Evolutionary conservation across 148 eudicot species (phyloP).

Genomic region (Beta vulgaris): DNA sequence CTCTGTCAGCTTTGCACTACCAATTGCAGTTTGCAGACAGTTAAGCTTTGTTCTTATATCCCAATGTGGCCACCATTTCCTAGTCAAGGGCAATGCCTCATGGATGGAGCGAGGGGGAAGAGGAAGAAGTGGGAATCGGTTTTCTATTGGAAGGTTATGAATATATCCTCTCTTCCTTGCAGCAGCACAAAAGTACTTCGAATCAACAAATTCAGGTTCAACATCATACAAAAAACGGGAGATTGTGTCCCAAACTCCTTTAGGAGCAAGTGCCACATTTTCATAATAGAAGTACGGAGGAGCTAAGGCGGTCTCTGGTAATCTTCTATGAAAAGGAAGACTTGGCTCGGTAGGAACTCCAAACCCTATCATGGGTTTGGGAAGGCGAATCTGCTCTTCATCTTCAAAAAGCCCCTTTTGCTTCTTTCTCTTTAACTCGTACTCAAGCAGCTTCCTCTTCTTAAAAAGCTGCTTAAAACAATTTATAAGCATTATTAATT

Average conservation of each 20-base stretch:
- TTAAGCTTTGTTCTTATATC: constrained; percentile 64
- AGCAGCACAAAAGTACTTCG: constrained; percentile 75
- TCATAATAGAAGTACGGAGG: constrained; percentile 89
- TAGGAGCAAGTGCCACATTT: constrained; percentile 89
- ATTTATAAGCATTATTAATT: not conserved
- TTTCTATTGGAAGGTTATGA: constrained; percentile 69
- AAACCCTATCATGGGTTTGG: constrained; percentile 89
- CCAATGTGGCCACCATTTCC: constrained; percentile 89
- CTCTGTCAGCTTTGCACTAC: constrained; percentile 67
- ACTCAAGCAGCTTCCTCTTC: constrained; percentile 48
- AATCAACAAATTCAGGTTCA: constrained; percentile 87
- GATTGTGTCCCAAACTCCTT: constrained; percentile 90
- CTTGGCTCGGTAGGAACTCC: constrained; percentile 54
- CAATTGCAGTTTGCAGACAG: constrained; percentile 78
- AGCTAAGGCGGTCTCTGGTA: constrained; percentile 62
- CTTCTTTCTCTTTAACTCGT: constrained; percentile 33
- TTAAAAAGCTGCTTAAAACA: constrained; percentile 20
- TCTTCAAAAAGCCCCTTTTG: constrained; percentile 34
- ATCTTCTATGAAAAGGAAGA: constrained; percentile 32
- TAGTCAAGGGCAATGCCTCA: constrained; percentile 70
- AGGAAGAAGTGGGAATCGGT: constrained; percentile 65
- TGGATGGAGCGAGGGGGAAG: constrained; percentile 69
- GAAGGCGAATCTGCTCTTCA: constrained; percentile 62
- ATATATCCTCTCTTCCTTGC: constrained; percentile 85
- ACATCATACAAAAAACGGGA: constrained; percentile 69